phyloP scores from a whole-genome alignment of 768 basidiomycete genomes.

The Leccinum aurantiacum region DNA sequence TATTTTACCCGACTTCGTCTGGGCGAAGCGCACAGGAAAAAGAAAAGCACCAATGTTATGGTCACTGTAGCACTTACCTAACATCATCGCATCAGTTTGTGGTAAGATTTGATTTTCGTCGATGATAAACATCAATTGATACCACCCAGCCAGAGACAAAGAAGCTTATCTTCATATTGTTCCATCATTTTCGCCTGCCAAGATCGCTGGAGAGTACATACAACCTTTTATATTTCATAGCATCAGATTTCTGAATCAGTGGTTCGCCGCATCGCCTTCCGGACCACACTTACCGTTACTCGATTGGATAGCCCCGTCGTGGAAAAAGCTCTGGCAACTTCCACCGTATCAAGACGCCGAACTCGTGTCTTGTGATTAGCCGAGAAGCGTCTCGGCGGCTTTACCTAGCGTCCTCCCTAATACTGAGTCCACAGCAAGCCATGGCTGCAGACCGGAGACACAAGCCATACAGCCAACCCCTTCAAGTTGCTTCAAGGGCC shows the following conservation, averaged over 20 bases:
- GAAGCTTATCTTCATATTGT: background rate
- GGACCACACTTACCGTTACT: background rate
- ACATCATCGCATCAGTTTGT: background rate
- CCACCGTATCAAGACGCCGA: background rate
- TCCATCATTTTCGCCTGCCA: background rate
- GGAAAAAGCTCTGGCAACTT: background rate
- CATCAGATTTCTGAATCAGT: background rate
- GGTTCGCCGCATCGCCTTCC: background rate
- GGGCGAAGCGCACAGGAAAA: background rate
- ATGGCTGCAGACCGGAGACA: background rate
- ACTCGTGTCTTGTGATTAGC: background rate
- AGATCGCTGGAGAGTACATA: background rate
- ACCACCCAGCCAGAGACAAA: background rate
- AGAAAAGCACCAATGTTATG: background rate
- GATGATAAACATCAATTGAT: background rate
- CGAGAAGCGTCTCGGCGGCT: background rate
- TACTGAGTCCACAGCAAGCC: background rate
- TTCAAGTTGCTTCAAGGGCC: too few relatives aligned
- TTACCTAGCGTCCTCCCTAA: background rate
- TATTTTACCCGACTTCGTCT: background rate
- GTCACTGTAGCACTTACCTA: background rate
- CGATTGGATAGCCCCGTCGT: background rate
- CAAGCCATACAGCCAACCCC: too few relatives aligned
- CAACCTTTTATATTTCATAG: background rate
- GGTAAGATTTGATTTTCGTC: background rate